Evolutionary conservation across 1,284 basidiomycete genomes (phyloP), one percentile per base, ranked within the genome.

Genomic region (Retiboletus flavoniger): DNA sequence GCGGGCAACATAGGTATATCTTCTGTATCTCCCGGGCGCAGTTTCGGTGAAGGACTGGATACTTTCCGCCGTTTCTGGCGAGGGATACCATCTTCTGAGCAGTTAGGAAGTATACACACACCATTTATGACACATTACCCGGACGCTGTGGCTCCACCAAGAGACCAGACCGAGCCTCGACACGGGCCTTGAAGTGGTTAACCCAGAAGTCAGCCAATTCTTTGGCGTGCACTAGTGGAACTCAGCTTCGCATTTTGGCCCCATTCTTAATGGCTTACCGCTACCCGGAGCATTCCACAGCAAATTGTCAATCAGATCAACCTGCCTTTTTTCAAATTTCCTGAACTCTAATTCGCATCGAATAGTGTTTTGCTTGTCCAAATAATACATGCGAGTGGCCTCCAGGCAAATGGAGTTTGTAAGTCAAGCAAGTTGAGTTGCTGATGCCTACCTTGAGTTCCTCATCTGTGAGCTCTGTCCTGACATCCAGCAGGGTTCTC

Each of bases 401-500:
- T 88, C 8, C 50, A 19, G 32, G 50, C 2, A 46, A 43, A 40
- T 31, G 35, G 54, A 28, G 17, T 62, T 31, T 45, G 19, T 28
- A n/a, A 38, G 29, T 24, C 13, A 47, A 40, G 7, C 13, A 36
- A 48, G 9, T 35, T 38, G 4, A 36, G 29, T 16, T 45, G 17
- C 16, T 39, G 36, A 34, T 9, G 4, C 63, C 60, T 52, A 83
- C 89, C 75, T 85, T 87, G 38, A 92, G 71, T 70, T 91, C 89
- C 14, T 88, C 85, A 55, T 91, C 87, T 3, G 87, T 88, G 28
- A 92, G 72, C 64, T 92, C 89, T 6, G 82, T 91, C 55, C 86
- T 77, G 7, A 75, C 69, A 68, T 92, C 90, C 6, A 91, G 62
- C 14, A 79, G 64, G 38, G 78, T 60, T 47, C 74, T 74, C 19